These are phyloP conservation scores for Collybiopsis luxurians DNA, from an alignment of 768 basidiomycete species.

Conservation along the genomic window DNA sequence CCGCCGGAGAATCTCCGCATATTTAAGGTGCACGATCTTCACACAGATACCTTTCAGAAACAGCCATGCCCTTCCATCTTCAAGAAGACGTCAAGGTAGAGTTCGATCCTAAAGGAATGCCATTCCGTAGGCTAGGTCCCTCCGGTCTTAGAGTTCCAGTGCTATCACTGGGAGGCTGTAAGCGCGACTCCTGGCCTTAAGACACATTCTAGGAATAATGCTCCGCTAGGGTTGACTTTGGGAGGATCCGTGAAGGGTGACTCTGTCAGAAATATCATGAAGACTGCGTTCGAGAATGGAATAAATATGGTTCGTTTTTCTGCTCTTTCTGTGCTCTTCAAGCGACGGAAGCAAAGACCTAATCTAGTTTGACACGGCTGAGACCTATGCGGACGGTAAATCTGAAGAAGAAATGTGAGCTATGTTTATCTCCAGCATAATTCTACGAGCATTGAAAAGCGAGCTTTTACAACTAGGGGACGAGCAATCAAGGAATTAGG, in stretches of 20 bases:
- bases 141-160: slow-evolving; percentile 52
- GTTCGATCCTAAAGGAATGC: slow-evolving; percentile 41
- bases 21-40: slow-evolving; percentile 7
- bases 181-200: slow-evolving; percentile 9
- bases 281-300: slow-evolving; percentile 70
- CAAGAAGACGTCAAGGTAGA: slow-evolving; percentile 14
- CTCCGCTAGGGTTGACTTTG: slow-evolving; percentile 46
- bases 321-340: too few relatives aligned
- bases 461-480: slow-evolving; percentile 38
- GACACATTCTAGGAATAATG: too few relatives aligned
- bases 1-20: slow-evolving; percentile 13
- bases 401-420: slow-evolving; percentile 73
- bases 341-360: slow-evolving; percentile 59
- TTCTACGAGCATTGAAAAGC: neutral
- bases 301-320: slow-evolving; percentile 58
- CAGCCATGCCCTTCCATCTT: neutral
- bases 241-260: slow-evolving; percentile 66
- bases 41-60: neutral
- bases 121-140: slow-evolving; percentile 43
- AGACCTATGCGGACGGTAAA: slow-evolving; percentile 60
- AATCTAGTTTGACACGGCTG: slow-evolving; percentile 75
- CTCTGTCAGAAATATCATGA: slow-evolving; percentile 75
- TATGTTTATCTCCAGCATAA: neutral
- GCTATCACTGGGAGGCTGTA: slow-evolving; percentile 56
- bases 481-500: slow-evolving; percentile 74